Percentiles rank a stretch among this genome's conserved stretches.
These are phyloP conservation scores for Marchantia paleacea DNA, from an alignment of 225 moss, liverwort and hornwort species.

Conservation along the genomic window DNA sequence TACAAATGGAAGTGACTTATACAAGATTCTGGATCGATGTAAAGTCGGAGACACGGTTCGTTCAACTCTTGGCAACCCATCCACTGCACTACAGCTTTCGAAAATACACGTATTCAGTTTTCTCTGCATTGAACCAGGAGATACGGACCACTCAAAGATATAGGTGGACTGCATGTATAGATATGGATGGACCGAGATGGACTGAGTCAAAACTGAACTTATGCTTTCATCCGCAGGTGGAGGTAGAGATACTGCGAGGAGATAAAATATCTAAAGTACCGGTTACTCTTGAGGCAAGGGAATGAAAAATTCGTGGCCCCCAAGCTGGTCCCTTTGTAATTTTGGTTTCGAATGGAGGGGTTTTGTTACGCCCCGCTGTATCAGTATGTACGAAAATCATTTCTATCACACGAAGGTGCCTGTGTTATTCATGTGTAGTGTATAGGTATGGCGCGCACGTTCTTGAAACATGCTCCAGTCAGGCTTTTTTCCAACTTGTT, in stretches of 20 bases:
- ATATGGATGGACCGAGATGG: neutral
- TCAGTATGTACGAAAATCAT: neutral
- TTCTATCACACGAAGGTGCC: neutral
- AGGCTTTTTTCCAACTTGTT: too few relatives aligned
- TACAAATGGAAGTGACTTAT: constrained; percentile 83
- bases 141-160: too few relatives aligned
- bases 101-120: too few relatives aligned
- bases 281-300: constrained; percentile 82
- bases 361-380: neutral
- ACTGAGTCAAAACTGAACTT: neutral
- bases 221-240: constrained; percentile 51
- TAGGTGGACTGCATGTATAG: too few relatives aligned
- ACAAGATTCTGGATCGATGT: constrained; percentile 93
- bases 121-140: too few relatives aligned
- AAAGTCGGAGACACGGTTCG: constrained; percentile 90
- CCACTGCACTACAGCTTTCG: too few relatives aligned
- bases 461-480: too few relatives aligned
- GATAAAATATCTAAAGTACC: constrained; percentile 67
- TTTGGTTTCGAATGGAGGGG: neutral
- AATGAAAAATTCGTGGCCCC: constrained; percentile 30
- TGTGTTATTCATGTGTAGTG: neutral
- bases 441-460: neutral
- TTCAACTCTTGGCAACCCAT: neutral
- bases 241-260: constrained; percentile 84
- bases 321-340: neutral